phyloP scores from a whole-genome alignment of 805 yeast species.

The Kodamaea sagamina region DNA sequence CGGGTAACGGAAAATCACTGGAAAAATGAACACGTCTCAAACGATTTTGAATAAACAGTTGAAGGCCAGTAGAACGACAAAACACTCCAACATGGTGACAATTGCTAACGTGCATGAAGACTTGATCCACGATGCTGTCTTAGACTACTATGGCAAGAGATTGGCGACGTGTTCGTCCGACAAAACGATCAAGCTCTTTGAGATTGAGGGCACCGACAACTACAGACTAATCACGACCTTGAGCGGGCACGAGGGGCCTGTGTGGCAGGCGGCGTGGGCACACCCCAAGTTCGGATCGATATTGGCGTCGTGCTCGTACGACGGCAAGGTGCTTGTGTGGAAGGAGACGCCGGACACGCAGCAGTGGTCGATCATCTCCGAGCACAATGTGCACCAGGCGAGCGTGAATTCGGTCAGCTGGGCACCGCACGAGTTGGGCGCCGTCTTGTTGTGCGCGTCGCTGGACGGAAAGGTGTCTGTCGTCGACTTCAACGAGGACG shows the following conservation, averaged over 20 bases:
- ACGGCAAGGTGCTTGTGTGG: constrained; percentile 94
- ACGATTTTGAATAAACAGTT: constrained; percentile 1
- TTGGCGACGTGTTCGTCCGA: constrained; percentile 96
- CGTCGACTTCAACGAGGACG: constrained; percentile 88
- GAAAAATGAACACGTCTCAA: constrained; percentile 14
- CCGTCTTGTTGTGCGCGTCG: constrained; percentile 84
- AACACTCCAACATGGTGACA: constrained; percentile 58
- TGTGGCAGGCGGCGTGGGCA: constrained; percentile 99
- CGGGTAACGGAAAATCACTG: constrained; percentile 10
- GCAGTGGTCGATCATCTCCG: constrained; percentile 84
- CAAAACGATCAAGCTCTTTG: constrained; percentile 92
- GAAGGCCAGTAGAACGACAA: neutral
- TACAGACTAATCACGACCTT: constrained; percentile 83
- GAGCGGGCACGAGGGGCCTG: constrained; percentile 95
- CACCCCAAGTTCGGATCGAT: constrained; percentile 97
- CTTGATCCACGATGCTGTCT: constrained; percentile 92
- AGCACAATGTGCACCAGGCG: constrained; percentile 86
- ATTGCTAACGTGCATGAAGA: constrained; percentile 91
- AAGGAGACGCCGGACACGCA: constrained; percentile 78
- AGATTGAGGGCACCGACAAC: constrained; percentile 76
- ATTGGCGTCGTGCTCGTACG: constrained; percentile 92
- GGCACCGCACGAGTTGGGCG: constrained; percentile 98
- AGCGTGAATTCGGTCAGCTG: constrained; percentile 92
- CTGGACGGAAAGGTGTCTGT: constrained; percentile 92
- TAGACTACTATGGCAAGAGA: constrained; percentile 95